Evolutionary conservation across 2,329 filamentous ascomycete genomes (phyloP).

Genomic region (Parastagonospora nodorum): DNA sequence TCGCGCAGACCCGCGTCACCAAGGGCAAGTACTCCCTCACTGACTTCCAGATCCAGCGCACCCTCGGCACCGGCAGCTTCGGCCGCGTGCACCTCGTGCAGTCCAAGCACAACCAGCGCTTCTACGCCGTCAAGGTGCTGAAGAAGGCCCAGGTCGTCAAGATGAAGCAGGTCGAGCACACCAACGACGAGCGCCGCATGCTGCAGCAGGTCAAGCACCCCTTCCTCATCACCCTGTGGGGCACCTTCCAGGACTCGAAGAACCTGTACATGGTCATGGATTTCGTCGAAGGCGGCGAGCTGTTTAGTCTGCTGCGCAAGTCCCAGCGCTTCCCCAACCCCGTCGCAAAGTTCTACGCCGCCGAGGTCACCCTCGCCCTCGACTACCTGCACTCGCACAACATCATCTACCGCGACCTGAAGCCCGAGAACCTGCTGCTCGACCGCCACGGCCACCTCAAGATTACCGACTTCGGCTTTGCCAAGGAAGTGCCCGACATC

Average conservation of each 20-base stretch:
- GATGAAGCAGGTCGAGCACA: slow-evolving; percentile 99
- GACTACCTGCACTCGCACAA: slow-evolving; percentile 94
- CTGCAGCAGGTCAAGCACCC: slow-evolving; percentile 95
- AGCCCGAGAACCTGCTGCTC: slow-evolving; percentile 90
- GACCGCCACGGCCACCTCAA: slow-evolving; percentile 94
- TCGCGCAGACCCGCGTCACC: slow-evolving; percentile 66
- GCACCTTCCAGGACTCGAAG: slow-evolving; percentile 92
- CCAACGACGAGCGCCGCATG: slow-evolving; percentile 97
- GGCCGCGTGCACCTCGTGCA: slow-evolving; percentile 95
- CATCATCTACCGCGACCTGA: slow-evolving; percentile 97
- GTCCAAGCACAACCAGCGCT: slow-evolving; percentile 96
- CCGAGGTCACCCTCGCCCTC: slow-evolving; percentile 91
- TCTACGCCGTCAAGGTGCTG: slow-evolving; percentile 97
- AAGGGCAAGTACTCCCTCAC: slow-evolving; percentile 96
- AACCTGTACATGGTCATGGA: slow-evolving; percentile 99
- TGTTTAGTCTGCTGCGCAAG: slow-evolving; percentile 93
- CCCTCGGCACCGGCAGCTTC: slow-evolving; percentile 94
- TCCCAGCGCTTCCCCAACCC: slow-evolving; percentile 99
- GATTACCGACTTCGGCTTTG: slow-evolving; percentile 98
- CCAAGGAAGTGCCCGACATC: slow-evolving; percentile 97
- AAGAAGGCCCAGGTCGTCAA: slow-evolving; percentile 99
- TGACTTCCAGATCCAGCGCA: slow-evolving; percentile 89
- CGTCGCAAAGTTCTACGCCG: slow-evolving; percentile 98
- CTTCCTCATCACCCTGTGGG: slow-evolving; percentile 97
- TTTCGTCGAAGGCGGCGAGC: slow-evolving; percentile 96